phyloP scores from a whole-genome alignment of 129 eudicot species.

The Flaveria brownii region DNA sequence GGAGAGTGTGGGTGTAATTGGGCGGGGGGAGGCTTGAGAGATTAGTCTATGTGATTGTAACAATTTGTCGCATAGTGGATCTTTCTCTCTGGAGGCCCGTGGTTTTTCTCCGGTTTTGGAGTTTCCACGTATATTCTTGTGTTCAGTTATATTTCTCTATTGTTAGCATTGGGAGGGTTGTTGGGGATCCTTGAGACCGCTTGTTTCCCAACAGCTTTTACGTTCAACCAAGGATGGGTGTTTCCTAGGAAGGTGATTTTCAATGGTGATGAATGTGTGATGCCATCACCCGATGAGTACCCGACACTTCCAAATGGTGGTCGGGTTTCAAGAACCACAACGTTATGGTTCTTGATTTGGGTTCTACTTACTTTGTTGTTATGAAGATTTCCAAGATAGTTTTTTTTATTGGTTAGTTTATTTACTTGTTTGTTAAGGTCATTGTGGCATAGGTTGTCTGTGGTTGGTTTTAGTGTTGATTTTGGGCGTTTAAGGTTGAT shows the following conservation, averaged over 20 bases:
- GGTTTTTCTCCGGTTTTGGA: no score
- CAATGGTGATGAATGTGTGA: conserved; percentile 67
- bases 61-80: no score
- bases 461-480: neutral
- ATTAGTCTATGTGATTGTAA: no score
- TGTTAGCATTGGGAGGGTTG: no score
- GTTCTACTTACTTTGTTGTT: conserved; percentile 9
- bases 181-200: no score
- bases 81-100: no score
- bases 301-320: conserved; percentile 59
- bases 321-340: conserved; percentile 12
- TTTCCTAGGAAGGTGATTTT: conserved; percentile 73
- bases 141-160: no score
- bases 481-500: neutral
- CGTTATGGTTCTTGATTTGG: conserved; percentile 9
- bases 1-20: no score
- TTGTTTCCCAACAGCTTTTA: no score
- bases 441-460: neutral
- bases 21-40: no score
- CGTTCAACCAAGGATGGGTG: conserved; percentile 72
- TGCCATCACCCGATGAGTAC: conserved; percentile 62
- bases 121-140: no score
- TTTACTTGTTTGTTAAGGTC: conserved; percentile 1
- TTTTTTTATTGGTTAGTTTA: neutral
- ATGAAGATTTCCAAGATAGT: neutral